These are phyloP conservation scores for Huntiella abstrusa DNA, from an alignment of 2,329 filamentous ascomycete species.

Conservation along the genomic window DNA sequence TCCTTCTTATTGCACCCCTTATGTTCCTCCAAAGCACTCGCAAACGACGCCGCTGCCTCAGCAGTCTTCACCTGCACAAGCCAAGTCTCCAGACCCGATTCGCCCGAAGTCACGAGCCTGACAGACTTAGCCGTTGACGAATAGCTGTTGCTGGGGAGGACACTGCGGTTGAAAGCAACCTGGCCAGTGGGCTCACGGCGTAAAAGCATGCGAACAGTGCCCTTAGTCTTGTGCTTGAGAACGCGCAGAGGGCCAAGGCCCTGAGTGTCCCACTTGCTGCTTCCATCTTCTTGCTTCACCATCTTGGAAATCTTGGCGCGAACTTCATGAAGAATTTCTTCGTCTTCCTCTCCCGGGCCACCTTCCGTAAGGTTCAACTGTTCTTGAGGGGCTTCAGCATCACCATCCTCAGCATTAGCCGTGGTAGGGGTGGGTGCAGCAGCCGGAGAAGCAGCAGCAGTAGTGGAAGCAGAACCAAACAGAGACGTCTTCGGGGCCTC, in stretches of 20 bases:
- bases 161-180: conserved; percentile 50
- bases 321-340: conserved; percentile 50
- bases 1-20: conserved; percentile 36
- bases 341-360: conserved; percentile 52
- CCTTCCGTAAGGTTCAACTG: conserved; percentile 52
- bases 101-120: conserved; percentile 37
- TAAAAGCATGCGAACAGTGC: conserved; percentile 47
- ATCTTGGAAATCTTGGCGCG: conserved; percentile 52
- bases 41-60: conserved; percentile 35
- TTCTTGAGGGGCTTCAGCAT: conserved; percentile 37
- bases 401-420: conserved; percentile 23
- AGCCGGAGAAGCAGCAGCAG: neutral
- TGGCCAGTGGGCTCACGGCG: conserved; percentile 59
- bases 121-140: conserved; percentile 41
- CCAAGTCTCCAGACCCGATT: conserved; percentile 47
- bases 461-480: neutral
- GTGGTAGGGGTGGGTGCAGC: neutral
- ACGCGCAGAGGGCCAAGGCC: conserved; percentile 56
- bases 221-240: conserved; percentile 53
- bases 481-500: neutral
- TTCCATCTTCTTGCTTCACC: conserved; percentile 24
- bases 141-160: conserved; percentile 45
- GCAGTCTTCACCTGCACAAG: conserved; percentile 51
- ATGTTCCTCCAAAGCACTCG: conserved; percentile 30
- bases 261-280: conserved; percentile 46